Evolutionary conservation across 805 yeast genomes (phyloP).

Genomic region (Ogataea corticis): DNA sequence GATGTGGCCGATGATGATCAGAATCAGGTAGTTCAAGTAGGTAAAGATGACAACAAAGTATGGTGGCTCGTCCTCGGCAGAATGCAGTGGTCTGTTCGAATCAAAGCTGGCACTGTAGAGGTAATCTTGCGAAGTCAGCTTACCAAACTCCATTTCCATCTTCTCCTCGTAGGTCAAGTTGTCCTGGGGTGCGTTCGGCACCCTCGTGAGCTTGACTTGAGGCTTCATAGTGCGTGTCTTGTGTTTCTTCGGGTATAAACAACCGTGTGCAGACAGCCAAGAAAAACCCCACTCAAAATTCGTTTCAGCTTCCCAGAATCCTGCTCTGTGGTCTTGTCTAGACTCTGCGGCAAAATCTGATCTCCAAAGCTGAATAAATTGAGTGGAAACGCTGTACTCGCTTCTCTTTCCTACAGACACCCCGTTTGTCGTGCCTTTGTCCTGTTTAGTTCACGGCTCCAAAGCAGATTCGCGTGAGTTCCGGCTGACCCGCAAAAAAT

Average conservation of each 20-base stretch:
- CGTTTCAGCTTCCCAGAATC: conserved; percentile 1
- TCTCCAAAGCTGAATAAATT: not conserved
- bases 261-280: conserved; percentile 1
- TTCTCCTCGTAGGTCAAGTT: conserved; percentile 35
- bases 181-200: conserved; percentile 38
- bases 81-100: conserved; percentile 56
- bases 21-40: conserved; percentile 77
- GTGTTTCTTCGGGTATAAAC: conserved; percentile 1
- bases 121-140: conserved; percentile 61
- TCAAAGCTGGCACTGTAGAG: conserved; percentile 63
- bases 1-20: conserved; percentile 86
- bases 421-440: not conserved
- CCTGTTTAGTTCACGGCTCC: conserved; percentile 3
- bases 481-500: conserved; percentile 1
- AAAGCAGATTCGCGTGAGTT: conserved; percentile 6
- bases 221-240: conserved; percentile 3
- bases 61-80: conserved; percentile 82
- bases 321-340: not conserved
- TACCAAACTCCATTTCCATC: conserved; percentile 72
- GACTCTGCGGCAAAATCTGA: not conserved
- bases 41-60: conserved; percentile 77
- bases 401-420: not conserved
- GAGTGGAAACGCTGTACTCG: not conserved
- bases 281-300: not conserved
- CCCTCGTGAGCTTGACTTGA: conserved; percentile 14